Base-by-base conservation (phyloP, 805 yeast species). In the Candida methanosorbosa region DNA sequence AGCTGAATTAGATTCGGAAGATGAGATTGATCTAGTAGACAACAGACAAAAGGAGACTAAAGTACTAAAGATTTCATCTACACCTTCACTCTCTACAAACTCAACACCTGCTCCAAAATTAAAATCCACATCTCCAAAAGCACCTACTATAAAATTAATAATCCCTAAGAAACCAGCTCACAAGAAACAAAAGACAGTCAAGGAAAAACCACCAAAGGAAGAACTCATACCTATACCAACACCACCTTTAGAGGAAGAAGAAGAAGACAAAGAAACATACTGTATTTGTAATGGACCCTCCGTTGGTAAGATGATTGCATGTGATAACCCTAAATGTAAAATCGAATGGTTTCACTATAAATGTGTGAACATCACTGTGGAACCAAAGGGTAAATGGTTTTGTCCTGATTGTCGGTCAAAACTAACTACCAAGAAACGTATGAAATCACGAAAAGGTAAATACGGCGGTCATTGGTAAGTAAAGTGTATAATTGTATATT, bases 301-400 rank as follows among this genome's bases (percentile, higher is more conserved):
- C 1, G 67, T 63, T 47, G 98, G 98, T 18, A 85, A 80, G 48
- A 90, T 90, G 98, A 85, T 90, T 44, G 97, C 92, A 0, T 90
- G 98, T 60, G 98, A 90, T 54, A 83, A 86, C 42, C 81, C 81
- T 18, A 78, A 81, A 46, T 92, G 98, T 64, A 75, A 78, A 51
- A 78, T 68, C 44, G 96, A 86, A 54, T 90, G 97, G 97, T 90
- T 90, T 61, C 98, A 92, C 58, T 90, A 88, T 68, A 81, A 78
- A 37, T 92, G 98, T 64, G 96, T 90, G 28, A 95, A 95, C 1
- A 64, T 90, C 39, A 78, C 77, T 15, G 79, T 77, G 34, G 95
- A 94, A 4, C 97, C 97, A 3, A 72, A 75, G 45, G 95, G 92
- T 15, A 78, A 79, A 20, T 90, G 98, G 98, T 88, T 77, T 55